Evolutionary conservation across 2,329 filamentous ascomycete genomes (phyloP), one percentile per base, ranked within the genome.

Genomic region (Diaporthe sp.): DNA sequence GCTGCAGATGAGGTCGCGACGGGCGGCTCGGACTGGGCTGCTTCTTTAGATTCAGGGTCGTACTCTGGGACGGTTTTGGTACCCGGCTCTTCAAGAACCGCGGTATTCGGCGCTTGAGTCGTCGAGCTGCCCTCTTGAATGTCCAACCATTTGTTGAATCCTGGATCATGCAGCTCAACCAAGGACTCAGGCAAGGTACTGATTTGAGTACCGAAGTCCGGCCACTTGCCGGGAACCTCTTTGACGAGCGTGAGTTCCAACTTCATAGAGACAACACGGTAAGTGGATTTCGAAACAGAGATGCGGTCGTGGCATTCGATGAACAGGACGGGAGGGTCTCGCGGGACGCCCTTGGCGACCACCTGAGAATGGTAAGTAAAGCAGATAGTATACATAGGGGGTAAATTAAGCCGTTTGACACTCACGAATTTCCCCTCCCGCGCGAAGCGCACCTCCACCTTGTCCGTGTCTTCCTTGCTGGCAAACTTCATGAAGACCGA

Each of bases 401-500:
- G 0, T 34, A 34, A 19, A 9, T 1, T 19, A 4, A 28, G 15
- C 13, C 15, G 13, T 8, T 39, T 34, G n/a, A 15, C 2, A 70
- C 65, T 55, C 17, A 70, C 65, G 12, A 28, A 19, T 70, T 55
- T 70, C 7, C 65, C 65, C 22, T 6, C 46, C 4, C 22, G 13
- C 8, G 25, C 19, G 34, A 70, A 70, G 22, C 49, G 31, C 0
- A 70, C 75, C 1, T 70, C 65, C 51, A 82, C 80, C 12, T 78
- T 74, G 1, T 80, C 73, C 19, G 76, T 74, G 1, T 80, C 78
- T 60, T 81, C 78, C 73, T 81, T 83, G 68, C 81, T 80, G 2
- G 79, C 78, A 22, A 84, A 84, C 77, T 87, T 87, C 51, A 83
- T 80, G 74, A 87, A 87, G 6, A 87, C 76, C 19, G 83, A 81